Conservation (phyloP, 345 rosid species). For the Brassica napus region Da-Ae NC_063449.1:18982001-18982500, state of each 20-base stretch:
- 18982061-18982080: conserved; percentile 93
- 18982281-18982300: conserved; percentile 77
- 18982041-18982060: conserved; percentile 62
- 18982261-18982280: conserved; percentile 84
- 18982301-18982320: conserved; percentile 65
- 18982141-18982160: conserved; percentile 64
- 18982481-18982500: conserved; percentile 15
- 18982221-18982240: conserved; percentile 62
- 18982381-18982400: conserved; percentile 73
- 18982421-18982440: conserved; percentile 19
- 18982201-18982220: conserved; percentile 64
- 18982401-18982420: conserved; percentile 49
- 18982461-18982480: not conserved
- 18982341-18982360: conserved; percentile 76
- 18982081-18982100: conserved; percentile 81
- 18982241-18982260: conserved; percentile 52
- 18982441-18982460: conserved; percentile 5
- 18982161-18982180: conserved; percentile 52
- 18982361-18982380: conserved; percentile 73
- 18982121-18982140: conserved; percentile 92
- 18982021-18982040: conserved; percentile 79
- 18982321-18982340: conserved; percentile 88
- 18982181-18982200: conserved; percentile 66
- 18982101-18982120: conserved; percentile 76
- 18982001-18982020: conserved; percentile 83